phyloP scores from a whole-genome alignment of 2,329 filamentous ascomycete species.

The Ceratocystis ficicola region DNA sequence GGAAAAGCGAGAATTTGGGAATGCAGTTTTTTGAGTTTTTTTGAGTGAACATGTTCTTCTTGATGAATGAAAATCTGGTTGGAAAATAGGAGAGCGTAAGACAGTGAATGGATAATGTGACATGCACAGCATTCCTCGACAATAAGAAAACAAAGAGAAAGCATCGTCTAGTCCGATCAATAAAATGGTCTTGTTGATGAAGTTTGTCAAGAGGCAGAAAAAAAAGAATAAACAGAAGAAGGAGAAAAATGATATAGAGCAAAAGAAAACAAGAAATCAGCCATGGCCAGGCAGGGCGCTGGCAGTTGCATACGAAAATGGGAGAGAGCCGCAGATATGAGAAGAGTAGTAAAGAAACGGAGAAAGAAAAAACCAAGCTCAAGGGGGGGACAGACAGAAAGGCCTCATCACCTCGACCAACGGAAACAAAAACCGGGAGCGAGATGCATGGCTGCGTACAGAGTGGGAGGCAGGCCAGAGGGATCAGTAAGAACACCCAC shows the following conservation, averaged over 20 bases:
- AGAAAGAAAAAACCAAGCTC: constrained; percentile 10
- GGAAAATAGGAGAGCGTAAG: not conserved
- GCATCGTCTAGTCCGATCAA: constrained; percentile 15
- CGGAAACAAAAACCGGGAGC: not conserved
- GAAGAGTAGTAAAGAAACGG: not conserved
- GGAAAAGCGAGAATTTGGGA: not conserved
- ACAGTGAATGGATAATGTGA: not conserved
- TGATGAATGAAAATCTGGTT: not conserved
- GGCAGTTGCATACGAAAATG: not conserved
- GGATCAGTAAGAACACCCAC: no score
- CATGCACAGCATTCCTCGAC: not conserved
- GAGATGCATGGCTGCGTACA: not conserved
- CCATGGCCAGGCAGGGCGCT: not conserved
- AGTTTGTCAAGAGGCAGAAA: constrained; percentile 7
- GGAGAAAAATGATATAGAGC: constrained; percentile 15
- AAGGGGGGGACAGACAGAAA: not conserved
- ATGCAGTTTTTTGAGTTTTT: constrained; percentile 2
- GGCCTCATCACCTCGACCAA: not conserved
- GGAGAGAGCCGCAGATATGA: not conserved
- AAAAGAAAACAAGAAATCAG: not conserved
- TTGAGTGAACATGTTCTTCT: not conserved
- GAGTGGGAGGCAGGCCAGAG: not conserved
- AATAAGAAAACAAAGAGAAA: constrained; percentile 1
- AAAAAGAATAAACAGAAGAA: constrained; percentile 13
- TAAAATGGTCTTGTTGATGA: constrained; percentile 12